A percentile compares a stretch with the other conserved stretches of the same genome.
Evolutionary conservation across 768 basidiomycete genomes (phyloP).

Genomic region (Mycena albidolilacea): DNA sequence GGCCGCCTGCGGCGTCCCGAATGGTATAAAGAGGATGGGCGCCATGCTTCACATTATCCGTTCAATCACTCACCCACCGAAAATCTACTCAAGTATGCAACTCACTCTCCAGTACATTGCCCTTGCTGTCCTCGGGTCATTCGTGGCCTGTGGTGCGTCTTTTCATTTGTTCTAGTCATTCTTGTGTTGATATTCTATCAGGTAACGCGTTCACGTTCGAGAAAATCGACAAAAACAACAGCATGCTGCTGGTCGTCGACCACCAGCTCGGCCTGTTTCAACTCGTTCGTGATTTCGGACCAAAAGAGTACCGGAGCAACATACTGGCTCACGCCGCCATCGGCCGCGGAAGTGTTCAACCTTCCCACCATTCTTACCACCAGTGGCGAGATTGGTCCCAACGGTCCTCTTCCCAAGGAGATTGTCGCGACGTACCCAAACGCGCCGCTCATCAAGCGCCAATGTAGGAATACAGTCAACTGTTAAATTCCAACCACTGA

Average conservation of each 20-base stretch:
- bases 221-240: slow-evolving; percentile 61
- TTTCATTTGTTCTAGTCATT: neutral
- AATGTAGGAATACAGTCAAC: slow-evolving; percentile 41
- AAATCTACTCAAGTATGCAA: slow-evolving; percentile 14
- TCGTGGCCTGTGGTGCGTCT: neutral
- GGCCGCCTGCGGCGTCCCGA: neutral
- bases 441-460: slow-evolving; percentile 60
- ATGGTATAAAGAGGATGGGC: slow-evolving; percentile 23
- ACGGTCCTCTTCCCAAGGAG: slow-evolving; percentile 63
- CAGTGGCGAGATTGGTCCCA: slow-evolving; percentile 62
- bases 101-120: slow-evolving; percentile 16
- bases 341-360: slow-evolving; percentile 60
- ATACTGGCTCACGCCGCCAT: slow-evolving; percentile 64
- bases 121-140: slow-evolving; percentile 14
- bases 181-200: neutral
- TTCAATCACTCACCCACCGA: slow-evolving; percentile 45
- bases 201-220: slow-evolving; percentile 47
- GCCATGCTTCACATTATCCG: neutral
- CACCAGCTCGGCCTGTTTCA: slow-evolving; percentile 65
- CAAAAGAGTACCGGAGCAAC: slow-evolving; percentile 58
- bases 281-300: slow-evolving; percentile 57
- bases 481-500: neutral
- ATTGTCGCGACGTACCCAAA: slow-evolving; percentile 61
- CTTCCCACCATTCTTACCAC: slow-evolving; percentile 64
- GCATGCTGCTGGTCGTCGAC: slow-evolving; percentile 61